Evolutionary conservation across 139 green algal genomes (phyloP), one percentile per base, ranked within the genome.

Genomic region (Pycnococcus provasolii): DNA sequence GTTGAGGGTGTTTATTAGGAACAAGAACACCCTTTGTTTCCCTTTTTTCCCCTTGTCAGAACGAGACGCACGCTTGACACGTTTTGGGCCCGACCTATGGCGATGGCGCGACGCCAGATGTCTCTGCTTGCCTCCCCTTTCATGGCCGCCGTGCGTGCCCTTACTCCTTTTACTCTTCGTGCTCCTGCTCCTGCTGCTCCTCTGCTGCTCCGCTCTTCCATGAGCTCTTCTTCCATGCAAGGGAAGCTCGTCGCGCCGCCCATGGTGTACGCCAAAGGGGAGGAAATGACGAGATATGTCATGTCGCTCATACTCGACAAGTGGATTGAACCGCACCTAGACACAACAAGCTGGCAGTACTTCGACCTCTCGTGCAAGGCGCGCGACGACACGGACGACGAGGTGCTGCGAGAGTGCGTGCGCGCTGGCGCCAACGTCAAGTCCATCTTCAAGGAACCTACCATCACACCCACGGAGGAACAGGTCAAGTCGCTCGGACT

Each of bases 381-480:
- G 26, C 51, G 70, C 2, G 70, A 76, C 57, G 63, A 71, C 47
- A 71, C 70, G 13, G 55, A 71, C 37, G 70, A 76, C 41, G 45
- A 71, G 62, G 62, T 71, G 40, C 58, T 76, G 47, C 57, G 47
- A n/a, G 70, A 76, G 47, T 62, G 60, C 57, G 58, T 76, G 2
- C 15, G 53, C 37, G 70, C 70, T 3, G 70, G 70, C 26, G 58
- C 58, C 7, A 43, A 45, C 26, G 26, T 76, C 5, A 67, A 67
- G 47, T 62, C 70, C 4, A 76, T 76, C 39, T 76, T 76, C 65
- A 76, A 76, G 41, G 70, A 76, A 55, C 70, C 70, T 44, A 76
- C 70, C n/a, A 64, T 76, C 39, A 76, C 70, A 15, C 70, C 70
- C 40, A 71, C 70, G n/a, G 70, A 46, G 53, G 70, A 68, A 15